Conservation (phyloP, 192 early-diverging fungal species). For the Phycomyces blakesleeanus region DNA sequence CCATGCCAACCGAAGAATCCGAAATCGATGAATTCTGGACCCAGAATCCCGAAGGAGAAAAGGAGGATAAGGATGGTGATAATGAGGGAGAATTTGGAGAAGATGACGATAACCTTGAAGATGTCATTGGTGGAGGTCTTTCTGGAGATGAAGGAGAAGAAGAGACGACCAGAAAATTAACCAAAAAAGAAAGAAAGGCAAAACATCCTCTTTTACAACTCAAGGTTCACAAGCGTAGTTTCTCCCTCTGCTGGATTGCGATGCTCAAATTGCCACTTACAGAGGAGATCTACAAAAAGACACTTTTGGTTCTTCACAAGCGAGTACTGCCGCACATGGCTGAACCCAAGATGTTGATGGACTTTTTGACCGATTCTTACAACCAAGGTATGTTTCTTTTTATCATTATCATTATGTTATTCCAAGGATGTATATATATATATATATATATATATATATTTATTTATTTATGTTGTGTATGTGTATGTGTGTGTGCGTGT, state of each 20-base stretch:
- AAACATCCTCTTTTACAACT: conserved; percentile 37
- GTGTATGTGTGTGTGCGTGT: too few species aligned
- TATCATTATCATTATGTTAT: too few species aligned
- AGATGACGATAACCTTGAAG: conserved; percentile 33
- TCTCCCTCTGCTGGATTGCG: conserved; percentile 77
- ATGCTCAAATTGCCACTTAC: conserved; percentile 65
- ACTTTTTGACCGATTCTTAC: conserved; percentile 90
- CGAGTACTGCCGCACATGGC: conserved; percentile 85
- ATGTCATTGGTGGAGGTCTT: conserved; percentile 18
- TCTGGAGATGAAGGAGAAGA: conserved; percentile 14
- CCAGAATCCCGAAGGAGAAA: conserved; percentile 37
- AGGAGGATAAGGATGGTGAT: conserved; percentile 3
- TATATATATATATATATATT: too few species aligned
- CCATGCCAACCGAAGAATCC: conserved; percentile 51
- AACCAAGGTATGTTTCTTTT: conserved; percentile 65
- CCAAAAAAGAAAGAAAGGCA: conserved; percentile 30
- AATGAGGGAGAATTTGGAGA: conserved; percentile 22
- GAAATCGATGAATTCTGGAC: conserved; percentile 66
- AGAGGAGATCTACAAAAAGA: conserved; percentile 71
- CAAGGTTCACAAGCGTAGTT: conserved; percentile 62
- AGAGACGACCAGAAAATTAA: conserved; percentile 10
- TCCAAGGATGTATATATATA: too few species aligned
- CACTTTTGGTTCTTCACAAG: conserved; percentile 80
- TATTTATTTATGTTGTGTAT: too few species aligned
- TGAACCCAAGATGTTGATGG: conserved; percentile 78